phyloP scores from a whole-genome alignment of 106 monocot genomes.

The Apostasia shenzhenica region DNA sequence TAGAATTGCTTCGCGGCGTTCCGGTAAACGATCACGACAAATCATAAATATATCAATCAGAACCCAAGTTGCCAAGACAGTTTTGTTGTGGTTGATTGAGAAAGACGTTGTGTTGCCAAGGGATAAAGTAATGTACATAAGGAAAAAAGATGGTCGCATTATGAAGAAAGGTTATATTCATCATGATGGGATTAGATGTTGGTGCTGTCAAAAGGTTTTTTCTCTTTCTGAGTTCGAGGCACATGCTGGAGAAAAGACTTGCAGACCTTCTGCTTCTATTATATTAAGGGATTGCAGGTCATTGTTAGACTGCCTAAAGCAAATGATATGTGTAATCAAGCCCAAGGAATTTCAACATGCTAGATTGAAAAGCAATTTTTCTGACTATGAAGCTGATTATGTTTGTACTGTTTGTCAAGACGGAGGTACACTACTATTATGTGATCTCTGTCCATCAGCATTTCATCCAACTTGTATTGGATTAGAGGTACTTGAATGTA shows the following conservation, averaged over 20 bases:
- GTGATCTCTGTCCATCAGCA: conserved; percentile 70
- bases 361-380: conserved; percentile 14
- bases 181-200: conserved; percentile 42
- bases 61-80: conserved; percentile 12
- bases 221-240: conserved; percentile 26
- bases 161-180: conserved; percentile 32
- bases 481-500: conserved; percentile 32
- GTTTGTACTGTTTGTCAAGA: conserved; percentile 57
- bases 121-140: conserved; percentile 33
- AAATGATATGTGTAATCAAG: conserved; percentile 8
- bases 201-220: conserved; percentile 34
- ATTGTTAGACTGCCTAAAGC: conserved; percentile 9
- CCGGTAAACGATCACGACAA: conserved; percentile 17
- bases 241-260: conserved; percentile 33
- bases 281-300: conserved; percentile 40
- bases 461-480: conserved; percentile 55
- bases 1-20: not conserved
- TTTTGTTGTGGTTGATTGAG: conserved; percentile 40
- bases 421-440: conserved; percentile 51
- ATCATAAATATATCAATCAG: not conserved
- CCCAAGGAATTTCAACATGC: conserved; percentile 8
- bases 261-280: conserved; percentile 31
- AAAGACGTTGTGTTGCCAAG: conserved; percentile 33
- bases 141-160: conserved; percentile 14
- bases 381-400: conserved; percentile 20